These are phyloP conservation scores for Cytospora leucostoma DNA, from an alignment of 2,329 filamentous ascomycete genomes.

Conservation along the genomic window DNA sequence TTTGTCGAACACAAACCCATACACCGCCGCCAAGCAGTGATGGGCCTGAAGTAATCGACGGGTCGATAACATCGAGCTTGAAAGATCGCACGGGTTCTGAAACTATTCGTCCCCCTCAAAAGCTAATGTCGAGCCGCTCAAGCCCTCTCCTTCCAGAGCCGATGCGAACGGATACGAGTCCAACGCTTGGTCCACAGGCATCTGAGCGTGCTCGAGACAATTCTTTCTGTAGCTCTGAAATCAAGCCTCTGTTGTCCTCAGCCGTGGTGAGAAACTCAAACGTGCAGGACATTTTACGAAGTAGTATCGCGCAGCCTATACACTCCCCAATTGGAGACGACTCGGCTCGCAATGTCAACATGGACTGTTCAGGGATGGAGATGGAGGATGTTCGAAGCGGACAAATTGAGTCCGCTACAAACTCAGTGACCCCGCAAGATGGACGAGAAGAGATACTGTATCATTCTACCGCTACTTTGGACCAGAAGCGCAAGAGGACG, in stretches of 20 bases:
- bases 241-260: neutral
- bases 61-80: too few relatives aligned
- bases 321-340: neutral
- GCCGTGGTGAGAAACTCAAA: neutral
- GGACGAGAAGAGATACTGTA: neutral
- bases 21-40: constrained; percentile 38
- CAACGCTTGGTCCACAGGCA: neutral
- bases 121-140: neutral
- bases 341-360: neutral
- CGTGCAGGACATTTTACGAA: neutral
- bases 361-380: neutral
- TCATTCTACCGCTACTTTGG: neutral
- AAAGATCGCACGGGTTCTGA: neutral
- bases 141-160: neutral
- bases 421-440: neutral
- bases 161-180: neutral
- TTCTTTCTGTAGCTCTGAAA: neutral
- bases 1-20: constrained; percentile 11
- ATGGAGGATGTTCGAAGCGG: neutral
- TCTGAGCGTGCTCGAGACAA: neutral
- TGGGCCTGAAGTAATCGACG: constrained; percentile 33
- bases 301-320: neutral
- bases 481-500: neutral
- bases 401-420: neutral
- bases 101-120: neutral